phyloP scores from a whole-genome alignment of 1,284 basidiomycete species.

The Cryptococcus hybrid region DNA sequence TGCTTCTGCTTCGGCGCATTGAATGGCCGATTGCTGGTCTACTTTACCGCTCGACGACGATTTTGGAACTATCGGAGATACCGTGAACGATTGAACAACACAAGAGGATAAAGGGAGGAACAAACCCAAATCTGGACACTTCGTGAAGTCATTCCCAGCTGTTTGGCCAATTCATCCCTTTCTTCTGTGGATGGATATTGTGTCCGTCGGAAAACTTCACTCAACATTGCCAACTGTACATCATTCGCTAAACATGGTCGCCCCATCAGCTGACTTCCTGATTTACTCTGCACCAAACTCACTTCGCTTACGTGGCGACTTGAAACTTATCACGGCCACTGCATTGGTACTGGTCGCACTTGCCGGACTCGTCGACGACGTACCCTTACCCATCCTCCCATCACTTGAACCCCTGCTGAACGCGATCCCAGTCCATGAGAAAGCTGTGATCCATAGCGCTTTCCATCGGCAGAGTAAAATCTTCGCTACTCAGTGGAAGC shows the following conservation, averaged over 20 bases:
- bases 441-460: no score
- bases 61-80: conserved; percentile 27
- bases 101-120: neutral
- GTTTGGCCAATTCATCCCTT: conserved; percentile 22
- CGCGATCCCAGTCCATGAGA: neutral
- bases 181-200: conserved; percentile 32
- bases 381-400: neutral
- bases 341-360: conserved; percentile 6
- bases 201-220: conserved; percentile 23
- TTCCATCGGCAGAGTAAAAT: no score
- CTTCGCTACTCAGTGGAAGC: conserved; percentile 1
- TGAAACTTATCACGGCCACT: conserved; percentile 7
- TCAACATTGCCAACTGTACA: conserved; percentile 19
- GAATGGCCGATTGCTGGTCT: conserved; percentile 24
- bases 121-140: conserved; percentile 39
- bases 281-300: conserved; percentile 1
- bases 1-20: conserved; percentile 17
- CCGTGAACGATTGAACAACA: neutral
- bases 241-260: conserved; percentile 21
- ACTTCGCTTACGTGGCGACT: conserved; percentile 28
- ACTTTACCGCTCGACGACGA: conserved; percentile 27
- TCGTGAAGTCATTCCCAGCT: conserved; percentile 34
- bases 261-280: neutral
- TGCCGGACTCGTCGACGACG: conserved; percentile 5
- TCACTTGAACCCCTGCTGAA: neutral